Conservation (phyloP, 768 basidiomycete genomes). For the Clavulina sp. region DNA sequence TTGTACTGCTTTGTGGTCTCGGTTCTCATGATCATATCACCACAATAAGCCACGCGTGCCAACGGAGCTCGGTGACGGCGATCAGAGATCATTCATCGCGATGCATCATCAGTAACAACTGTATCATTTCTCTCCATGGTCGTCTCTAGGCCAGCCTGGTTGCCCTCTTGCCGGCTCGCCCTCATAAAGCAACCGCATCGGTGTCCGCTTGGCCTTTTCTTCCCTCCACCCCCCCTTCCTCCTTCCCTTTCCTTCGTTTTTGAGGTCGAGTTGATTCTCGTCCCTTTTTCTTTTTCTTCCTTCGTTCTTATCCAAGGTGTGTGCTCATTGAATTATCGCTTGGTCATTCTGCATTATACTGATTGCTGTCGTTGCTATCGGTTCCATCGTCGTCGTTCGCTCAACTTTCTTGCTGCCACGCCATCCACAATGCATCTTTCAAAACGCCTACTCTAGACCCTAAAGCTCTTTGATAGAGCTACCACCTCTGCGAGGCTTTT, state of each 20-base stretch:
- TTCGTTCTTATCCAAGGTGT: slow-evolving; percentile 1
- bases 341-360: not conserved
- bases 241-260: slow-evolving; percentile 18
- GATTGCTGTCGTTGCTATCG: too few species aligned
- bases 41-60: not conserved
- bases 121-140: not conserved
- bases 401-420: too few species aligned
- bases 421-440: too few species aligned
- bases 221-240: slow-evolving; percentile 20
- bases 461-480: slow-evolving; percentile 14
- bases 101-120: not conserved
- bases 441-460: too few species aligned
- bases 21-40: too few species aligned
- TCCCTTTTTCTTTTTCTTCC: slow-evolving; percentile 29
- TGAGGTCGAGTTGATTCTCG: slow-evolving; percentile 53
- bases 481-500: slow-evolving; percentile 40
- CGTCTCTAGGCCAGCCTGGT: not conserved
- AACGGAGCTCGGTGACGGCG: not conserved
- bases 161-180: not conserved
- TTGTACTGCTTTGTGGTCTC: too few species aligned
- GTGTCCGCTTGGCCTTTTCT: slow-evolving; percentile 13
- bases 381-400: too few species aligned
- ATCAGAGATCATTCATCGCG: not conserved
- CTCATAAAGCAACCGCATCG: not conserved
- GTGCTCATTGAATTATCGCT: not conserved